Base-by-base conservation (phyloP, 1,284 basidiomycete genomes). In the Rugosomyces carneus region DNA sequence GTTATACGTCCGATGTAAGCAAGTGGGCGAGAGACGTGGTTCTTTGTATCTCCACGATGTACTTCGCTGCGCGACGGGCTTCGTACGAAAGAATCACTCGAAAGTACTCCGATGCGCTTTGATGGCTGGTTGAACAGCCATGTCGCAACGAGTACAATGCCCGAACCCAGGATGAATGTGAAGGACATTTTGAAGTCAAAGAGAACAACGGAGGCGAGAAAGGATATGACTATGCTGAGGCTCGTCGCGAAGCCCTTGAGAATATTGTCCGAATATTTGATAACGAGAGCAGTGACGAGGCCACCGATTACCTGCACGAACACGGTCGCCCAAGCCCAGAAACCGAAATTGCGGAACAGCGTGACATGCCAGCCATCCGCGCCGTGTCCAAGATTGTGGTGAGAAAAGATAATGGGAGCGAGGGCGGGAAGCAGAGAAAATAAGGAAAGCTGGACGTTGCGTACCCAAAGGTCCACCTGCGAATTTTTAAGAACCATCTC, bases 401-500 rank as follows among this genome's bases (percentile, higher is more conserved):
- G 68, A 7, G 75, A 66, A 55, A 89, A 78, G 37, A 96, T 59
- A 55, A 96, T 80, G 9, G 95, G 93, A 5, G 89, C 69, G 36
- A 95, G 68, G 2, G 94, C 94, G 1, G 95, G 95, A 37, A 94
- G 70, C 37, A 99, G 76, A 20, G 92, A 95, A 70, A 97, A 98
- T 48, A 93, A 75, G 19, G 93, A 96, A 10, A 99, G 78, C 63
- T 98, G 95, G 42, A 96, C 89, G 67, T 98, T 99, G 57, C 95
- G 86, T 46, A 95, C 85, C 94, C 94, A 97, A 5, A 98, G 77
- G 65, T 96, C 93, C 15, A 82, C 80, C 55, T 82, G 81, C 8
- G 89, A 90, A 55, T 81, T 85, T 69, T 98, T 98, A 60, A 98
- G 75, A 15, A 98, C 91, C 84, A 94, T 93, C 70, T 98, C 95